Base-by-base conservation (phyloP, 176 grass and related monocot genomes). In the Aegilops umbellulata region DNA sequence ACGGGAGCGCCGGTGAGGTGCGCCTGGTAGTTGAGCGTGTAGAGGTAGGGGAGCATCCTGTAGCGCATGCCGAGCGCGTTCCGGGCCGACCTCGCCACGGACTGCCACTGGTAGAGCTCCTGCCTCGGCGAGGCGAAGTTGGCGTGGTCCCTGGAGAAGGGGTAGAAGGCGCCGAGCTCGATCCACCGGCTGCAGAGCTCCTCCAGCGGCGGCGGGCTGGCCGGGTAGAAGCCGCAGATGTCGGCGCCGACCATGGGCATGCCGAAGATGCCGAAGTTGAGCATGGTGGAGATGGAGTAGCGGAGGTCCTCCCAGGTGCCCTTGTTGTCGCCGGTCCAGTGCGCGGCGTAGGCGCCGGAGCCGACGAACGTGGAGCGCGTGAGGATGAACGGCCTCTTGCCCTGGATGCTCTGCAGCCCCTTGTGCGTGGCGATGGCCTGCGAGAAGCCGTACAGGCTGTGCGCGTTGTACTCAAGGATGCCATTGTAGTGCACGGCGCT, bases 141-240 rank as follows among this genome's bases (percentile, higher is more conserved):
- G 34, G 96, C 91, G 65, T 98, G 96, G 58, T 98, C 96, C 81
- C 96, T 83, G 15, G 96, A 95, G 88, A 98, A 98, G 0, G 96
- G 96, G 83, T 98, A 98, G 86, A 98, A 98, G 0, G 96, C 96
- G 16, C 96, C 96, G 10, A 98, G 88, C 90, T 95, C 84, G 5
- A 98, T 98, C 96, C 96, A 98, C 12, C 96, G 90, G 80, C 89
- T 95, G 91, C 96, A 98, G 7, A 98, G 90, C 82, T 98, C 96
- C 87, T 98, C 96, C 0, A 87, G 84, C 0, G 89, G 85, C 10
- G 74, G 44, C 4, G 47, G 41, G 6, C 8, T 27, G 4, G 86
- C 42, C 17, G 91, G 93, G 84, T 94, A 95, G 83, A 98, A 95
- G 1, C 93, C 96, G 2, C 96, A 98, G 55, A 95, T 95, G 23